Percentiles rank a stretch among this genome's conserved stretches.
Conservation (phyloP, 164 flowering plant species). For the Warburgia ugandensis region DNA sequence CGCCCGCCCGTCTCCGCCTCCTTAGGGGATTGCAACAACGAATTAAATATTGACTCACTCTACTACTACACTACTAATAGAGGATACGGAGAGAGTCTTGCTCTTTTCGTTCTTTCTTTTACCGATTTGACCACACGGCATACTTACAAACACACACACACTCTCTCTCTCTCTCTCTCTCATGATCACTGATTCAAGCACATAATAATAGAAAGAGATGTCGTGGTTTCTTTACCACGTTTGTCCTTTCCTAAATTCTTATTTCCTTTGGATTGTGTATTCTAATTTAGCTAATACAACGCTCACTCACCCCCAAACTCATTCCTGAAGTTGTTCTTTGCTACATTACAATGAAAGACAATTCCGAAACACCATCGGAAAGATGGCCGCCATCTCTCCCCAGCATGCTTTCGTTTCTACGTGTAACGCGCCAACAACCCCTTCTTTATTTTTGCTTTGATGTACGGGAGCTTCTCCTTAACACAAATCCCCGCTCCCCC, state of each 20-base stretch:
- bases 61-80: too few species aligned
- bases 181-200: not conserved
- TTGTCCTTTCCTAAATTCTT: constrained; percentile 31
- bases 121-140: constrained; percentile 50
- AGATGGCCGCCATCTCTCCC: too few species aligned
- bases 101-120: constrained; percentile 5
- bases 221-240: constrained; percentile 14
- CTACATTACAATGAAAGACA: too few species aligned
- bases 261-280: constrained; percentile 14
- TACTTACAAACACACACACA: too few species aligned
- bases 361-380: constrained; percentile 1
- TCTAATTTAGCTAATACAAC: constrained; percentile 20
- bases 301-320: too few species aligned
- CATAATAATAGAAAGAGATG: constrained; percentile 19
- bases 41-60: too few species aligned
- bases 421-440: too few species aligned
- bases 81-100: too few species aligned
- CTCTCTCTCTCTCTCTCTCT: not conserved
- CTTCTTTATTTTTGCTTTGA: too few species aligned
- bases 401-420: too few species aligned
- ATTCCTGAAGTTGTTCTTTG: too few species aligned
- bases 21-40: constrained; percentile 20
- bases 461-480: too few species aligned
- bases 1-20: constrained; percentile 9
- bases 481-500: not conserved